Conservation (phyloP, 2,329 filamentous ascomycete genomes). For the Exophiala sideris region DNA sequence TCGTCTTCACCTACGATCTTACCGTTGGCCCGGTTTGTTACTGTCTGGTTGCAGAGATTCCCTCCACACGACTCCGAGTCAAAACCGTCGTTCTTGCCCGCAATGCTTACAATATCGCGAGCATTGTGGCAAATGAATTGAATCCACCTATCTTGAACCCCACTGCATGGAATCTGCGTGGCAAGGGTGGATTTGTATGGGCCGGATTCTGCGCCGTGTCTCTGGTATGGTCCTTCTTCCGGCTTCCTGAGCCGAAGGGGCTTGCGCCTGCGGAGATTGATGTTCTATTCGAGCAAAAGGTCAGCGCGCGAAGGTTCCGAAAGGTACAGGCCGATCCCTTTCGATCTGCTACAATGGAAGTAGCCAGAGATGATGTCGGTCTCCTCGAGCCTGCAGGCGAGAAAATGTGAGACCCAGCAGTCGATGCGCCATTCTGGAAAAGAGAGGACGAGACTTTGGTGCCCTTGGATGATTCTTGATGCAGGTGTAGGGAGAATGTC, state of each 20-base stretch:
- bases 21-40: conserved; percentile 55
- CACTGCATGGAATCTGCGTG: conserved; percentile 32
- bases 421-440: too few relatives aligned
- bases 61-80: conserved; percentile 51
- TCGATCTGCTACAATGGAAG: too few relatives aligned
- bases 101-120: conserved; percentile 47
- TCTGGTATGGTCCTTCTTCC: conserved; percentile 42
- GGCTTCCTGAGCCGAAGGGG: conserved; percentile 46
- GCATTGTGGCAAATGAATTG: conserved; percentile 45
- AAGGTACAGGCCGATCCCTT: background rate
- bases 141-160: conserved; percentile 31
- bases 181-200: conserved; percentile 37
- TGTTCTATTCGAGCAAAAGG: conserved; percentile 35
- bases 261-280: conserved; percentile 41
- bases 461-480: too few relatives aligned
- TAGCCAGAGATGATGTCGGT: too few relatives aligned
- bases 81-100: conserved; percentile 55
- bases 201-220: conserved; percentile 39
- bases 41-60: conserved; percentile 51
- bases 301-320: background rate
- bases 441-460: too few relatives aligned
- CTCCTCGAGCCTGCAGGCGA: too few relatives aligned
- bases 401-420: too few relatives aligned
- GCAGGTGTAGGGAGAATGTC: too few relatives aligned
- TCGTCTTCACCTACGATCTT: conserved; percentile 55